Conservation (phyloP, 257 asterid species). For the Misopates orontium region DNA sequence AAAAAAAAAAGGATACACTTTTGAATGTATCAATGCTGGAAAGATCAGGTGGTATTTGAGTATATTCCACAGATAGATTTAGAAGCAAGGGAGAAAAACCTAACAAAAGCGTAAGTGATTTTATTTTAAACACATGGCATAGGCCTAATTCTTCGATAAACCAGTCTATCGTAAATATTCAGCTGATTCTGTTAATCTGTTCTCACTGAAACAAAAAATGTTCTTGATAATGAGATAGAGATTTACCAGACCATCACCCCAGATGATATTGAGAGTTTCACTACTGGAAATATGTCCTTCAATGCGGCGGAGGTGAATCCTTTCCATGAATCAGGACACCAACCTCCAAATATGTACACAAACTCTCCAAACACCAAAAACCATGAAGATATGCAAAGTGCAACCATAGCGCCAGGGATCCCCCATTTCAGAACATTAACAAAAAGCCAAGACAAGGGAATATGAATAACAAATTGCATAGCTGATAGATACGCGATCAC, state of each 20-base stretch:
- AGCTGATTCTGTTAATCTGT: too few relatives aligned
- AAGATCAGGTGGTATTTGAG: too few relatives aligned
- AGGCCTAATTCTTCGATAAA: too few relatives aligned
- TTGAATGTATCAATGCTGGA: too few relatives aligned
- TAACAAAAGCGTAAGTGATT: too few relatives aligned
- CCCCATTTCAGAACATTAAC: constrained; percentile 44
- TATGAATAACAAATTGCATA: constrained; percentile 44
- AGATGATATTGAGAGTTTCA: constrained; percentile 62
- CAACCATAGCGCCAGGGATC: constrained; percentile 59
- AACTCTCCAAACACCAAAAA: constrained; percentile 55
- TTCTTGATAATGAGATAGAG: not conserved
- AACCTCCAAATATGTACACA: constrained; percentile 59
- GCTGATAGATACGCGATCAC: constrained; percentile 51
- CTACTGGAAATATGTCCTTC: constrained; percentile 54
- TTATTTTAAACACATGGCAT: too few relatives aligned
- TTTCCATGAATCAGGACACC: constrained; percentile 69
- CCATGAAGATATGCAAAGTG: constrained; percentile 60
- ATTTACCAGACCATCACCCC: constrained; percentile 69
- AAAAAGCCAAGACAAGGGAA: constrained; percentile 60
- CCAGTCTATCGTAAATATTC: too few relatives aligned
- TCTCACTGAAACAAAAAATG: too few relatives aligned
- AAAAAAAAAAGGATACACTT: too few relatives aligned
- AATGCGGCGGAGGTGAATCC: constrained; percentile 51
- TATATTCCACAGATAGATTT: too few relatives aligned
- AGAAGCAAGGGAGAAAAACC: too few relatives aligned